A percentile compares a stretch with the other conserved stretches of the same genome.
These are phyloP conservation scores for Fusarium miscanthi DNA, from an alignment of 2,329 filamentous ascomycete species.

Conservation along the genomic window DNA sequence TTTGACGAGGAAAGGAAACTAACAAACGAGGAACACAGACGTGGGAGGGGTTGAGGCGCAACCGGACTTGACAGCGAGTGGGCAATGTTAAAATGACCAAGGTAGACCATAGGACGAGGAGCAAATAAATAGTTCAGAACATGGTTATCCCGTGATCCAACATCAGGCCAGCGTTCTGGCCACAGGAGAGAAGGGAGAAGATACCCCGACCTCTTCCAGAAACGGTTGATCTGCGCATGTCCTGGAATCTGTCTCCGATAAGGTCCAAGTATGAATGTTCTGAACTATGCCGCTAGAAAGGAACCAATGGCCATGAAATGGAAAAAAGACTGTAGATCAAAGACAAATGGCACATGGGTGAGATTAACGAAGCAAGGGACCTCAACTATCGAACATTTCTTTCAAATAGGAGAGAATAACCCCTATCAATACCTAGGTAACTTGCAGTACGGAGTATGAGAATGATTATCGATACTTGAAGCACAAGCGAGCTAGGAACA, in stretches of 20 bases:
- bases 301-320: background rate
- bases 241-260: slow-evolving; percentile 20
- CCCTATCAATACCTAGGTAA: slow-evolving; percentile 13
- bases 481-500: slow-evolving; percentile 19
- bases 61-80: slow-evolving; percentile 25
- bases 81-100: slow-evolving; percentile 14
- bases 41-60: slow-evolving; percentile 40
- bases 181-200: slow-evolving; percentile 13
- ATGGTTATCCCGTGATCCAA: slow-evolving; percentile 1
- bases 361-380: background rate
- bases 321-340: slow-evolving; percentile 5
- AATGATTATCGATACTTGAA: slow-evolving; percentile 18
- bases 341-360: background rate
- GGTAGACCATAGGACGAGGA: background rate
- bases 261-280: background rate
- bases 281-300: background rate
- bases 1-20: slow-evolving; percentile 31
- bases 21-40: slow-evolving; percentile 40
- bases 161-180: background rate
- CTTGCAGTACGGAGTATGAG: slow-evolving; percentile 7
- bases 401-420: slow-evolving; percentile 9
- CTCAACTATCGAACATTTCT: background rate
- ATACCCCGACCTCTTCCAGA: background rate
- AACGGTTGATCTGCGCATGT: slow-evolving; percentile 19
- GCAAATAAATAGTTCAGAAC: background rate